Base-by-base conservation (phyloP, 352 stramenopile genomes). In the Phytophthora syringae region DNA sequence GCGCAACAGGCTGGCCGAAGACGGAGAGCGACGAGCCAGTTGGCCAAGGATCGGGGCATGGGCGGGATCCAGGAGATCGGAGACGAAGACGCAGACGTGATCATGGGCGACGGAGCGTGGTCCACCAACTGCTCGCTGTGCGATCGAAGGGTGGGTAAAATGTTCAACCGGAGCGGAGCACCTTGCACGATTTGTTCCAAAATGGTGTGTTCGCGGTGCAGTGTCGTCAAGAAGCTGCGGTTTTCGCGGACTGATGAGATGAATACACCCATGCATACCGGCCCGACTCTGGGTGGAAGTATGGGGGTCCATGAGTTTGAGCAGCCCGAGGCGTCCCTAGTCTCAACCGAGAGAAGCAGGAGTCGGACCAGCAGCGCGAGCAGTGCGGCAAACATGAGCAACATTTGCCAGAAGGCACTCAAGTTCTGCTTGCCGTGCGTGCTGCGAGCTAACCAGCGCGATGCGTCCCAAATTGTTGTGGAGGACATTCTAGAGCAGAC, bases 391-490 rank as follows among this genome's bases (percentile, higher is more conserved):
- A 64, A 44, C 53, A 78, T 70, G 67, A 64, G 62, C 37, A 63
- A 77, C 40, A 79, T 84, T 10, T 70, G 50, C 28, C 75, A 80
- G 57, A 82, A 86, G 54, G 20, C 72, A 10, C 64, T 85, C 52
- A 77, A 72, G 50, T 85, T 87, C 42, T 87, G 78, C 58, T 52
- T 82, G 47, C 71, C 74, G 0, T 87, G 78, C 48, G 62, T 87
- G 20, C 20, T 87, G 37, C 59, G 57, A 12, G 66, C 76, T 42
- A 82, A 70, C 53, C 69, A 80, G 45, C 74, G 79, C 43, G 78
- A 69, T 32, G 71, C 73, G 2, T 61, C 67, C 15, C 64, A 80
- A 49, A 70, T 84, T 25, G 78, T 79, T 1, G 57, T 80, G 9
- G 78, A 83, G 28, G 76, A 84, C 34, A 68, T 86, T 40, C 52